Percentiles rank a stretch among this genome's conserved stretches.
Conservation (phyloP, 2,329 filamentous ascomycete genomes). For the Penicillium nordicum region DNA sequence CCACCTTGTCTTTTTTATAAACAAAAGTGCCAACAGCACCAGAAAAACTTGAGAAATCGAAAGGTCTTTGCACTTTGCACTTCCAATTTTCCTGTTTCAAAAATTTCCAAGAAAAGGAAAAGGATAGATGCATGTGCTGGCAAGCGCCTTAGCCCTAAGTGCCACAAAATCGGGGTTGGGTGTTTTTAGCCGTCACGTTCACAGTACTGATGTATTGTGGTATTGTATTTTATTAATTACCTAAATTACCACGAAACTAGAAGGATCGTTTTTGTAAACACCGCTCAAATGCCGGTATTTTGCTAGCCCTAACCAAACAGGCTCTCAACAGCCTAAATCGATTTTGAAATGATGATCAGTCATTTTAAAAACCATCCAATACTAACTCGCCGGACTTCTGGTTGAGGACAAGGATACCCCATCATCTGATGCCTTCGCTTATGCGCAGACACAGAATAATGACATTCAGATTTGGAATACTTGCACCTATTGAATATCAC, state of each 20-base stretch:
- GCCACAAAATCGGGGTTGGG: neutral
- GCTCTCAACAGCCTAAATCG: neutral
- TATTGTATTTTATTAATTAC: neutral
- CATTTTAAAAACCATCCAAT: neutral
- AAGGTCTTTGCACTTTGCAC: neutral
- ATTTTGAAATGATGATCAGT: slow-evolving; percentile 1
- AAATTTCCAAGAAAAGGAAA: neutral
- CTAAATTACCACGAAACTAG: neutral
- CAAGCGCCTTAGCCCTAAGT: slow-evolving; percentile 9
- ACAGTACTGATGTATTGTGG: neutral
- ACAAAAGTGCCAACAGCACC: neutral
- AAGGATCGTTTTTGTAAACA: neutral
- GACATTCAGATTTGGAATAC: neutral
- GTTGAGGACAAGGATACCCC: neutral
- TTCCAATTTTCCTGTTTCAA: neutral
- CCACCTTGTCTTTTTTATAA: neutral
- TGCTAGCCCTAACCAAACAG: neutral
- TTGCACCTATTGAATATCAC: neutral
- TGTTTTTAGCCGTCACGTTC: neutral
- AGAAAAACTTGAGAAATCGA: neutral
- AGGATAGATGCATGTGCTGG: slow-evolving; percentile 14
- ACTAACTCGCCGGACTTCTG: neutral
- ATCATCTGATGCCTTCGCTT: neutral
- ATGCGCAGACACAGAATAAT: neutral
- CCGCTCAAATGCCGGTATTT: neutral